Evolutionary conservation across 2,329 filamentous ascomycete species (phyloP).

Genomic region (Neofusicoccum cordaticola): DNA sequence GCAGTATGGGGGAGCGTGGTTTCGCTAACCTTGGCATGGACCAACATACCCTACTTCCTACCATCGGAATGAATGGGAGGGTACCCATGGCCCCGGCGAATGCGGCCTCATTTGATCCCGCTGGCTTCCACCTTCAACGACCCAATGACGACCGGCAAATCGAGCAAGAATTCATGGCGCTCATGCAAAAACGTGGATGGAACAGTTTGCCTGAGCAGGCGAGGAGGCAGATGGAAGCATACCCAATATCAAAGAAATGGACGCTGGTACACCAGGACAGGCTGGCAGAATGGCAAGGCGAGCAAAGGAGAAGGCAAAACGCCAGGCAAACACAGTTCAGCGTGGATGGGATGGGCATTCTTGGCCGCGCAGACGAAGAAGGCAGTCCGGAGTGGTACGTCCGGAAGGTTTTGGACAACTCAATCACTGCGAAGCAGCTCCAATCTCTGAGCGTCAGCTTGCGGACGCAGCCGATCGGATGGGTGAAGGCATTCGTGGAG

Average conservation of each 20-base stretch:
- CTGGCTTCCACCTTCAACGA: constrained; percentile 63
- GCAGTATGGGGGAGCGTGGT: constrained; percentile 53
- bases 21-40: constrained; percentile 46
- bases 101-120: constrained; percentile 47
- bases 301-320: constrained; percentile 81
- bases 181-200: constrained; percentile 98
- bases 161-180: constrained; percentile 83
- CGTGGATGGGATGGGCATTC: constrained; percentile 65
- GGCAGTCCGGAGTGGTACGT: constrained; percentile 98
- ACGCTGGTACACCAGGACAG: constrained; percentile 93
- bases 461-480: constrained; percentile 91
- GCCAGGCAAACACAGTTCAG: constrained; percentile 62
- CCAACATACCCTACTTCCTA: constrained; percentile 36
- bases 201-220: constrained; percentile 95
- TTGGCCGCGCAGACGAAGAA: constrained; percentile 84
- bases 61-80: constrained; percentile 34
- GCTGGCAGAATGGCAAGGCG: constrained; percentile 87
- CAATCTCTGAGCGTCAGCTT: constrained; percentile 92
- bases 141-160: constrained; percentile 80
- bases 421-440: constrained; percentile 84
- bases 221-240: constrained; percentile 90
- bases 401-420: constrained; percentile 93
- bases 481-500: constrained; percentile 95
- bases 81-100: constrained; percentile 41
- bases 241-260: constrained; percentile 95